Evolutionary conservation across 2,329 filamentous ascomycete species (phyloP).

Genomic region (Cytospora piceicola): DNA sequence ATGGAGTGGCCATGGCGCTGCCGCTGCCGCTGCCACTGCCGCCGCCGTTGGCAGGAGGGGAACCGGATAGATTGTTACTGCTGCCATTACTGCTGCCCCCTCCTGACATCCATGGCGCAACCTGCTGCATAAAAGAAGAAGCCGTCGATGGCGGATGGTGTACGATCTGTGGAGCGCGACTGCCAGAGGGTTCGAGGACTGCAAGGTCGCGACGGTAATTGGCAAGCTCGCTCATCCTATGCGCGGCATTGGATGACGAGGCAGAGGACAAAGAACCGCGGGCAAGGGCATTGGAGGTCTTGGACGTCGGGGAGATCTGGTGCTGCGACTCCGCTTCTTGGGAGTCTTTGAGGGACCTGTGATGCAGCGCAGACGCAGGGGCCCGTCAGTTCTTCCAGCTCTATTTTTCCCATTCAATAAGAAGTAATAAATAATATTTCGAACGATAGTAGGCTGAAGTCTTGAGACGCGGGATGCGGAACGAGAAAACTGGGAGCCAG

Average conservation of each 20-base stretch:
- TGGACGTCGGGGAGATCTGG: slow-evolving; percentile 54
- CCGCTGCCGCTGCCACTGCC: slow-evolving; percentile 37
- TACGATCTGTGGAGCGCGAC: slow-evolving; percentile 52
- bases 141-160: slow-evolving; percentile 59
- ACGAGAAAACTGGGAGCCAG: not conserved
- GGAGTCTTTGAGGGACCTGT: slow-evolving; percentile 43
- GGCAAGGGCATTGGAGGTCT: slow-evolving; percentile 28
- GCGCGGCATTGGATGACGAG: slow-evolving; percentile 55
- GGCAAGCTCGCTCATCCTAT: slow-evolving; percentile 63
- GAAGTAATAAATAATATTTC: not conserved
- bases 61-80: slow-evolving; percentile 41
- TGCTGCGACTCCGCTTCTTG: slow-evolving; percentile 46
- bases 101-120: slow-evolving; percentile 61
- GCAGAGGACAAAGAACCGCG: slow-evolving; percentile 48
- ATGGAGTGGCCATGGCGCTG: slow-evolving; percentile 52
- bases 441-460: slow-evolving; percentile 31
- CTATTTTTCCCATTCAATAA: slow-evolving; percentile 4
- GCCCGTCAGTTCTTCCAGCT: slow-evolving; percentile 37
- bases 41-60: slow-evolving; percentile 41
- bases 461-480: not conserved
- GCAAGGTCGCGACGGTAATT: slow-evolving; percentile 75
- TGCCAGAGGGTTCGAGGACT: slow-evolving; percentile 65
- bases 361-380: slow-evolving; percentile 33
- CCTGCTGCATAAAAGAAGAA: slow-evolving; percentile 50
- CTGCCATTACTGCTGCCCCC: slow-evolving; percentile 38